phyloP scores from a whole-genome alignment of 1,139 yeast genomes.

The Geotrichum macrosporum region DNA sequence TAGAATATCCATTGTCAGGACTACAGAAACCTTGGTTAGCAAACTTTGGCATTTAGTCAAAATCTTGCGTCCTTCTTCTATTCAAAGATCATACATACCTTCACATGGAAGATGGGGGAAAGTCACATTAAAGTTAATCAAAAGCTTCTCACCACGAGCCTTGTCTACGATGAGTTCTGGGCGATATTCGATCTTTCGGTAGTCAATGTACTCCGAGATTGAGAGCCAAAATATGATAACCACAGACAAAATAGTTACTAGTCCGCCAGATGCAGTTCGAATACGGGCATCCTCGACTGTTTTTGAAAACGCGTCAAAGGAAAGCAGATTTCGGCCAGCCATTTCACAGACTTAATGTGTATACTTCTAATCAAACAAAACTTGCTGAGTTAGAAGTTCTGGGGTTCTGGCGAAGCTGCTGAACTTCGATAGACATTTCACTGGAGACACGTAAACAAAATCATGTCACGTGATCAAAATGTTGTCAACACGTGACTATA shows the following conservation, averaged over 20 bases:
- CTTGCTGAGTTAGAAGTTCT: too few relatives aligned
- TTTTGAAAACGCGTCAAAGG: conserved; percentile 86
- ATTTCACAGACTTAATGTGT: too few relatives aligned
- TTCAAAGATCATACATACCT: too few relatives aligned
- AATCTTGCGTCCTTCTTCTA: too few relatives aligned
- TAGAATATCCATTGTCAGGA: conserved; percentile 57
- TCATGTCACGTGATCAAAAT: too few relatives aligned
- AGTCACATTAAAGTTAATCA: conserved; percentile 72
- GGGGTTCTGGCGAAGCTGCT: too few relatives aligned
- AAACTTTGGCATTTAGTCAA: too few relatives aligned
- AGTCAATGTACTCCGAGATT: conserved; percentile 70
- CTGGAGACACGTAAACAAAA: too few relatives aligned
- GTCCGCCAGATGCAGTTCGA: conserved; percentile 83
- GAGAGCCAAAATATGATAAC: conserved; percentile 59
- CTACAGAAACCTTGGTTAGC: neutral
- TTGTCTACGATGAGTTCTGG: conserved; percentile 89
- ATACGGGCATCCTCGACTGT: conserved; percentile 92
- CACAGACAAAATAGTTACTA: conserved; percentile 71
- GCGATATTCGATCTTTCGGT: conserved; percentile 58
- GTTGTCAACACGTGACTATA: too few relatives aligned
- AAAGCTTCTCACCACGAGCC: conserved; percentile 70
- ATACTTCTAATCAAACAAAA: too few relatives aligned
- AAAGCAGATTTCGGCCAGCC: conserved; percentile 42
- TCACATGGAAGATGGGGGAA: conserved; percentile 88
- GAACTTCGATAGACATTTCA: too few relatives aligned